Base-by-base conservation (phyloP, 768 basidiomycete genomes). In the Candolleomyces eurysporus region DNA sequence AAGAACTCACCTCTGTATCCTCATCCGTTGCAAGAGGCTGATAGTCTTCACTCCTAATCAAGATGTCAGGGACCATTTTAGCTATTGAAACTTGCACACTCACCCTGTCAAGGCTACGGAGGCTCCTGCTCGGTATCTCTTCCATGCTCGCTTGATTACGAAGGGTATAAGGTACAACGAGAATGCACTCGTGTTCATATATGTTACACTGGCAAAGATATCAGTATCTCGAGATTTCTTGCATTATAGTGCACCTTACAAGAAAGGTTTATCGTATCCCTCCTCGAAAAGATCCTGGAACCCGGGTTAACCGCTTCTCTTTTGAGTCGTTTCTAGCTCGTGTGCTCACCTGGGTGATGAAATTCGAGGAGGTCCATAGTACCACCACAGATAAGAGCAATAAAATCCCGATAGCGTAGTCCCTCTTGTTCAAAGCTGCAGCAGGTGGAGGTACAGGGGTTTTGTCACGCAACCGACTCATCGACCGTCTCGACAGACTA, bases 131-230 rank as follows among this genome's bases (percentile, higher is more conserved):
- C 39, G 31, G 19, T 30, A 22, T 56, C 40, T 63, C 61, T 49
- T 46, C 66, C 66, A 64, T 59, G 66, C 68, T 59, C 61, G 63
- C 42, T 72, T 69, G 42, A 73, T 49, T 39, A 72, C 51, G 62
- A 67, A 69, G 39, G 73, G 73, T 51, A 75, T 64, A n/a, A 76
- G 63, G 63, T 76, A 76, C 13, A 76, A 59, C 30, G 75, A 76
- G 70, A 98, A 98, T n/a, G 93, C 81, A 63, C 91, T 88, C 1
- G 96, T 98, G 74, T 89, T 94, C 70, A 96, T 78, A 69, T 97
- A 98, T 11, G 96, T 76, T 32, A 76, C 68, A 30, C 75, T 76
- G 49, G 2, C 22, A 46, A 49, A 51, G 45, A 31, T 3, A 42
- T 19, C 39, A 46, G 45, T 31, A 31, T 45, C 39, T 17, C 17